Evolutionary conservation across 2,329 filamentous ascomycete species (phyloP), one percentile per base, ranked within the genome.

Genomic region (Teratosphaeria gauchensis): DNA sequence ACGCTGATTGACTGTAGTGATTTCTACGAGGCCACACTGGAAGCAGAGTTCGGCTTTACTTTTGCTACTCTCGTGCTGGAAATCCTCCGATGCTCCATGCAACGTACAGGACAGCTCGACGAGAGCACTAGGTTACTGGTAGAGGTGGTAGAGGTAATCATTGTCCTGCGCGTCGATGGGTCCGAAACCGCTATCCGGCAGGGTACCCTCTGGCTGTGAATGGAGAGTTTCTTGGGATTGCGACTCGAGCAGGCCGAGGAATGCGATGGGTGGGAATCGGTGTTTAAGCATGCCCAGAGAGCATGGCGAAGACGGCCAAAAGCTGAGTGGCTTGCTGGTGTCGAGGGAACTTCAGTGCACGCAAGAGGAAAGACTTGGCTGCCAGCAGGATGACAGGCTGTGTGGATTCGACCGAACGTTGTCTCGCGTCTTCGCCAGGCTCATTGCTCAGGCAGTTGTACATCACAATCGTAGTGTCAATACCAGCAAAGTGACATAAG

Each of bases 401-500:
- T 14, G 8, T 35, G 33, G 33, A 3, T 35, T 35, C 14, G 33
- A 35, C 2, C 24, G 24, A 28, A 28, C 4, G 24, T 28, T 4
- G 24, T 28, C 24, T 28, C 24, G 24, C 24, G 24, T 28, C 24
- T 28, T 28, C 24, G 24, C 24, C 24, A 35, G 33, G 33, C 14
- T 14, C 33, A 19, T 48, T 48, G 42, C 9, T 48, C 9, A 21
- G n/a, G 19, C 42, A 19, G 4, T 48, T 21, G n/a, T 48, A n/a
- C 1, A 48, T 48, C 42, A 55, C 16, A 84, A 71, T 61, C 76
- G 77, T 66, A 85, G 64, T 3, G 82, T 86, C 66, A 87, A 74
- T 32, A 80, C 80, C 61, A 87, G 75, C 65, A 87, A 73, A 59
- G 77, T 82, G 30, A 80, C 74, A 68, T 86, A 87, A 30, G 84